Conservation (phyloP, 768 basidiomycete genomes). For the Termitomyces titanicus region DNA sequence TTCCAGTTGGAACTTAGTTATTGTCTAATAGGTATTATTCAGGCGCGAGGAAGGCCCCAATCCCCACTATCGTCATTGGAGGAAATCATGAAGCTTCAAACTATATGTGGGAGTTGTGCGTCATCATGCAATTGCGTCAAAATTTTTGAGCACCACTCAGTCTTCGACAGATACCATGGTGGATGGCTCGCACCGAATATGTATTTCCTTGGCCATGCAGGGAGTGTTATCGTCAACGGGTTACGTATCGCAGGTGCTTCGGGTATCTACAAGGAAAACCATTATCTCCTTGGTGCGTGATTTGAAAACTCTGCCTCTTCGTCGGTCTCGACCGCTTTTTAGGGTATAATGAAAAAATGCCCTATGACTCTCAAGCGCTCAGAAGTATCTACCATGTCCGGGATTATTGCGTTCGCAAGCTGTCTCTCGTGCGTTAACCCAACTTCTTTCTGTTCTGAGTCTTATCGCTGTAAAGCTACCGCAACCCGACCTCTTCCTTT, state of each 20-base stretch:
- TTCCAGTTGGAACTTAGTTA: not conserved
- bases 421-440: conserved; percentile 57
- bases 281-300: conserved; percentile 62
- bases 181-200: conserved; percentile 97
- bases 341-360: conserved; percentile 82
- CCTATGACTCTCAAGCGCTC: conserved; percentile 69
- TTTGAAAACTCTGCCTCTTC: conserved; percentile 7
- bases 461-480: conserved; percentile 1
- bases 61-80: conserved; percentile 91
- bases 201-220: conserved; percentile 92
- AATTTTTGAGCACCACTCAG: not conserved
- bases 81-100: conserved; percentile 98
- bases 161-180: conserved; percentile 76
- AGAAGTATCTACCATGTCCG: conserved; percentile 90
- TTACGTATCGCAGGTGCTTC: conserved; percentile 91
- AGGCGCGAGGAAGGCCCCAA: conserved; percentile 72
- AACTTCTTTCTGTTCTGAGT: not conserved
- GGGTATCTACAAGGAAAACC: conserved; percentile 81
- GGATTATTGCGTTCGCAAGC: conserved; percentile 74
- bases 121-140: conserved; percentile 5
- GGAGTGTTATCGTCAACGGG: conserved; percentile 84
- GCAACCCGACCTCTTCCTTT: conserved; percentile 52
- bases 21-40: conserved; percentile 70
- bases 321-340: not conserved
- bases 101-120: conserved; percentile 94